Evolutionary conservation across 106 monocot species (phyloP).

Genomic region (Vanilla planifolia): DNA sequence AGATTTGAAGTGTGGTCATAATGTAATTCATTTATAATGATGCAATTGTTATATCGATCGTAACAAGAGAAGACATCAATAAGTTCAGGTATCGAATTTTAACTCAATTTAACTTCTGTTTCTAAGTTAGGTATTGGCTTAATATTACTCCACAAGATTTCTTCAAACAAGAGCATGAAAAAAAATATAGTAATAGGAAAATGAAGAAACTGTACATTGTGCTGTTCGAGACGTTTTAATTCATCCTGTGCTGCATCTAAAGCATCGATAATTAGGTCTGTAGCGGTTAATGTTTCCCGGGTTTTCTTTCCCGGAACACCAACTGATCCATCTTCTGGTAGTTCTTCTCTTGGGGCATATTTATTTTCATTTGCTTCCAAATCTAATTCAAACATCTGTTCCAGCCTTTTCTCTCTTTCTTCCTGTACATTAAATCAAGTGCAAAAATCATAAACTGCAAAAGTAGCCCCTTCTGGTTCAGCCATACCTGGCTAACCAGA

Average conservation of each 20-base stretch:
- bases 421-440: constrained; percentile 39
- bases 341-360: constrained; percentile 64
- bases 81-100: too few species aligned
- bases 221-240: constrained; percentile 55
- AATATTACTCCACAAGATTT: not conserved
- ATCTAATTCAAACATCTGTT: constrained; percentile 78
- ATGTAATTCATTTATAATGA: too few species aligned
- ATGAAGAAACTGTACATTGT: constrained; percentile 41
- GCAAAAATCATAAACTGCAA: not conserved
- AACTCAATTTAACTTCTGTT: not conserved
- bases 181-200: not conserved
- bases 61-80: too few species aligned
- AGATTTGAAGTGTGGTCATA: too few species aligned
- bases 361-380: constrained; percentile 58
- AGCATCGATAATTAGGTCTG: constrained; percentile 88
- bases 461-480: not conserved
- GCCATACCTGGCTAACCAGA: not conserved
- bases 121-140: not conserved
- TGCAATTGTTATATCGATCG: too few species aligned
- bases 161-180: not conserved
- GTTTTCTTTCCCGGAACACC: constrained; percentile 82
- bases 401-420: constrained; percentile 86
- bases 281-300: constrained; percentile 64
- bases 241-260: constrained; percentile 79
- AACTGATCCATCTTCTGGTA: constrained; percentile 80